phyloP scores from a whole-genome alignment of 139 green algal genomes.

The Chlamydomonas incerta region DNA sequence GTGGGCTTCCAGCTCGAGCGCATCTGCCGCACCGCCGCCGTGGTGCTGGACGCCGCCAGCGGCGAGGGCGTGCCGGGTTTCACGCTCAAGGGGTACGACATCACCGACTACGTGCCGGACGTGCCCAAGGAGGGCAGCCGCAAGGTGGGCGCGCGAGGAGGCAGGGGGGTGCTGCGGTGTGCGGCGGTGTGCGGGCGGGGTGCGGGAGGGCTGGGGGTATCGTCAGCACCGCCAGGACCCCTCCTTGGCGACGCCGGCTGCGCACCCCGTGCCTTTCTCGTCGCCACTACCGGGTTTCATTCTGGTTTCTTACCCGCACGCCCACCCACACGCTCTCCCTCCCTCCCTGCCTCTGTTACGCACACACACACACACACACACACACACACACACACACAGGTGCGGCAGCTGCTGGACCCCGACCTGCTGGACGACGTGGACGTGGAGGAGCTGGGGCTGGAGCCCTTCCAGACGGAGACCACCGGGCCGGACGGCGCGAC shows the following conservation, averaged over 20 bases:
- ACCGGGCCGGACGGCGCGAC: constrained; percentile 31
- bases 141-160: background rate
- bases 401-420: constrained; percentile 29
- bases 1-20: constrained; percentile 54
- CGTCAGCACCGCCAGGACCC: no score
- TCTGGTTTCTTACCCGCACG: no score
- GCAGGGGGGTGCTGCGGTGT: no score
- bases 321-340: no score
- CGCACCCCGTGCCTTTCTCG: no score
- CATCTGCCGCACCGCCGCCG: constrained; percentile 35
- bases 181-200: no score
- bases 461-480: constrained; percentile 32
- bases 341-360: no score
- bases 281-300: no score
- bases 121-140: constrained; percentile 22
- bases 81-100: constrained; percentile 47
- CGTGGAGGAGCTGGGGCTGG: background rate
- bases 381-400: background rate
- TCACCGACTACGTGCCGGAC: constrained; percentile 40
- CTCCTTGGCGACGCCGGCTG: no score
- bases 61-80: constrained; percentile 45
- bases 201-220: no score
- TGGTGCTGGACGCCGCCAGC: constrained; percentile 25
- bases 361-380: background rate
- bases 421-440: constrained; percentile 24